Percentiles rank a stretch among this genome's conserved stretches.
phyloP scores from a whole-genome alignment of 768 basidiomycete genomes.

The Leccinum aurantiacum region DNA sequence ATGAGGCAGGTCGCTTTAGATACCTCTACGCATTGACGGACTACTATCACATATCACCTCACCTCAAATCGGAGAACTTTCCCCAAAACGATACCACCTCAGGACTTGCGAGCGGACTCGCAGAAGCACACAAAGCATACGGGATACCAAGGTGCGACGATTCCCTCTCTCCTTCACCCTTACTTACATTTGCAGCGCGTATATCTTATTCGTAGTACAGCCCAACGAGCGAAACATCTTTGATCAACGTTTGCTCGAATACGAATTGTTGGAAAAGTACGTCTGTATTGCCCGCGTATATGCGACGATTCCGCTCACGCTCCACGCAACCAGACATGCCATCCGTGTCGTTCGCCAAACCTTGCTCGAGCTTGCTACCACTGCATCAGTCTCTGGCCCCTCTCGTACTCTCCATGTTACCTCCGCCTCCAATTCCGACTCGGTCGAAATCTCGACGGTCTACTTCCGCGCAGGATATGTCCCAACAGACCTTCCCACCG shows the following conservation, averaged over 20 bases:
- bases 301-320: background rate
- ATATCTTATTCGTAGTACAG: conserved; percentile 87
- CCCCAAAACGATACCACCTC: conserved; percentile 72
- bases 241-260: conserved; percentile 89
- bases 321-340: conserved; percentile 50
- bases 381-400: conserved; percentile 53
- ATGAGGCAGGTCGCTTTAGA: conserved; percentile 38
- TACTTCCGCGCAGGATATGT: conserved; percentile 92
- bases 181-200: conserved; percentile 36
- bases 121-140: conserved; percentile 77
- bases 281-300: conserved; percentile 17
- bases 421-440: conserved; percentile 3
- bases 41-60: conserved; percentile 62
- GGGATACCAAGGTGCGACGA: conserved; percentile 46
- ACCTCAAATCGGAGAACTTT: conserved; percentile 54
- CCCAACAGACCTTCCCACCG: conserved; percentile 74
- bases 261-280: conserved; percentile 77
- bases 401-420: conserved; percentile 43
- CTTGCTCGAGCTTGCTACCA: conserved; percentile 60
- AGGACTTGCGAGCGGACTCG: conserved; percentile 74
- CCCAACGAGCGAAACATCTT: conserved; percentile 90
- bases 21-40: conserved; percentile 64
- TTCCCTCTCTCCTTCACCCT: background rate
- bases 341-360: conserved; percentile 78
- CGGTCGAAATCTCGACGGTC: conserved; percentile 76